Conservation (phyloP, 805 yeast genomes). For the Ascoidea asiatica region DNA sequence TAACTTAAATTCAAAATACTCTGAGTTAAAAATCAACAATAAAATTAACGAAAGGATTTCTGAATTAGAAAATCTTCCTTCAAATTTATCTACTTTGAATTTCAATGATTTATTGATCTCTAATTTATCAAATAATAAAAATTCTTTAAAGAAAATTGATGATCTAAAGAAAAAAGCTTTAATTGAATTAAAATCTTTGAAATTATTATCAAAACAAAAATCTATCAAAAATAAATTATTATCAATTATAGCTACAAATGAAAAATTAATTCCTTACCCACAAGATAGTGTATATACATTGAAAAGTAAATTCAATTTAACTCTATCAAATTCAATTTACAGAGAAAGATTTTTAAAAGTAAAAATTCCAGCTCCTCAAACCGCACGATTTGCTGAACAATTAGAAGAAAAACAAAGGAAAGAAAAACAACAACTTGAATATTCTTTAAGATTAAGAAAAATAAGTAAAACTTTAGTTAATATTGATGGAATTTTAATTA, state of each 20-base stretch:
- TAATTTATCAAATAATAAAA: slow-evolving; percentile 27
- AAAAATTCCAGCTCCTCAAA: slow-evolving; percentile 58
- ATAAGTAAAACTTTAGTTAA: slow-evolving; percentile 2
- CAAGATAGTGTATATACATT: too few species aligned
- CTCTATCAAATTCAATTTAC: background rate
- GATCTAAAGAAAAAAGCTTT: slow-evolving; percentile 50
- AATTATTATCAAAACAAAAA: slow-evolving; percentile 57
- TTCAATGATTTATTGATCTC: slow-evolving; percentile 23
- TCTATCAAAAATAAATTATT: slow-evolving; percentile 49
- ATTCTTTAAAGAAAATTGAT: slow-evolving; percentile 33
- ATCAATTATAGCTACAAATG: slow-evolving; percentile 29
- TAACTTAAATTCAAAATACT: slow-evolving; percentile 32
- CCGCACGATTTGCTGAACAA: slow-evolving; percentile 64
- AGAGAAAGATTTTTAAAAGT: slow-evolving; percentile 29
- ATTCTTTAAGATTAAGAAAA: slow-evolving; percentile 17
- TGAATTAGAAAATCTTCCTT: slow-evolving; percentile 54
- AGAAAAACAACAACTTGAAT: slow-evolving; percentile 41
- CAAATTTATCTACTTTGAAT: slow-evolving; percentile 50
- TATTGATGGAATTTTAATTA: background rate
- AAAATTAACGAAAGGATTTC: slow-evolving; percentile 44
- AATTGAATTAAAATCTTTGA: slow-evolving; percentile 56
- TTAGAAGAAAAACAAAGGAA: slow-evolving; percentile 57
- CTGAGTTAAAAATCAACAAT: slow-evolving; percentile 38
- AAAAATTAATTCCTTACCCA: background rate
- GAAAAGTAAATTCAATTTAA: too few species aligned